Percentiles rank a stretch among this genome's conserved stretches.
Conservation (phyloP, 1,139 yeast genomes). For the Yamadazyma conglobata region DNA sequence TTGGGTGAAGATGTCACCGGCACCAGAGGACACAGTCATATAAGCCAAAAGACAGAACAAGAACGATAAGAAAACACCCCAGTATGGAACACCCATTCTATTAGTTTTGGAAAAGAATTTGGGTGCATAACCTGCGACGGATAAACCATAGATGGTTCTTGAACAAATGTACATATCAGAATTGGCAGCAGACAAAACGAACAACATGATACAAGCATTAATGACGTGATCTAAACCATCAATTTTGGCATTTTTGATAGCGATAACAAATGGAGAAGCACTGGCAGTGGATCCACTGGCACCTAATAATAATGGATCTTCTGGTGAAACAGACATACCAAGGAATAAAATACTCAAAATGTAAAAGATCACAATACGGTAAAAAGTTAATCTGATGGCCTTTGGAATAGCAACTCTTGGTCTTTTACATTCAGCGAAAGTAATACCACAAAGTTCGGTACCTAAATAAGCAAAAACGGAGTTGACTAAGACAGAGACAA, state of each 20-base stretch:
- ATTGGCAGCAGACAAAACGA: constrained; percentile 46
- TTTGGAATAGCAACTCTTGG: constrained; percentile 75
- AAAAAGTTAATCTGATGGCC: constrained; percentile 72
- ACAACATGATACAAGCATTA: constrained; percentile 43
- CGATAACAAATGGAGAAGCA: constrained; percentile 72
- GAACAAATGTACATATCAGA: constrained; percentile 49
- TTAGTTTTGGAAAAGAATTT: constrained; percentile 41
- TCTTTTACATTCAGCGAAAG: constrained; percentile 74
- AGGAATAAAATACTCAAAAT: constrained; percentile 60
- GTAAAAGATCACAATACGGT: constrained; percentile 73
- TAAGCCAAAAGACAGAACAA: constrained; percentile 57
- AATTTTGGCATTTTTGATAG: constrained; percentile 43
- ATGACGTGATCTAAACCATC: constrained; percentile 43
- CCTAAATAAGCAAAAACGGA: constrained; percentile 78
- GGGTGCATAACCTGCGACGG: constrained; percentile 53
- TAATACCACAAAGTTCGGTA: constrained; percentile 65
- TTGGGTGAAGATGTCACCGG: constrained; percentile 56
- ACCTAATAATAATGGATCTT: constrained; percentile 49
- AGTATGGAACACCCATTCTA: constrained; percentile 37
- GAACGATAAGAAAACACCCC: constrained; percentile 34
- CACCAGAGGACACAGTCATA: constrained; percentile 54
- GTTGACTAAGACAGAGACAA: constrained; percentile 62
- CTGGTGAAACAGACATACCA: constrained; percentile 74
- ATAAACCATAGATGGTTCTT: constrained; percentile 42
- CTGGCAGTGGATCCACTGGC: constrained; percentile 54